Percentiles rank a stretch among this genome's conserved stretches.
Conservation (phyloP, 73 alveolate species). For the Paramecium pentaurelia region DNA sequence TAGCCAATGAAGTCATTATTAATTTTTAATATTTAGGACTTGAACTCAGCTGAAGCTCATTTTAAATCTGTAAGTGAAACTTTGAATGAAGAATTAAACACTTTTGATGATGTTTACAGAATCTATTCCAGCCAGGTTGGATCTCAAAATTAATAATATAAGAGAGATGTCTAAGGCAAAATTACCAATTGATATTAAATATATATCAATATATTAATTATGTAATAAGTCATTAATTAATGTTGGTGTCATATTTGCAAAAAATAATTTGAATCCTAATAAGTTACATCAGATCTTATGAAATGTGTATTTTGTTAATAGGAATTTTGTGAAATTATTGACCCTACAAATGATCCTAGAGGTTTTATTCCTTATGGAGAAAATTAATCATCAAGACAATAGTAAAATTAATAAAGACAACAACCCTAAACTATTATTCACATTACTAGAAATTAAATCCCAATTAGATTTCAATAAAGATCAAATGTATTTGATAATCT, state of each 20-base stretch:
- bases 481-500: constrained; percentile 2
- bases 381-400: background rate
- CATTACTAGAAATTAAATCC: background rate
- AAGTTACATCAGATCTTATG: background rate
- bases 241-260: constrained; percentile 80
- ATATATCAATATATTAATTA: constrained; percentile 8
- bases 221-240: background rate
- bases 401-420: background rate
- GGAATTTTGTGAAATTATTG: constrained; percentile 53
- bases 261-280: constrained; percentile 44
- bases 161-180: constrained; percentile 17
- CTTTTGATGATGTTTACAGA: constrained; percentile 54
- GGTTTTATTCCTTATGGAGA: constrained; percentile 62
- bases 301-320: constrained; percentile 27
- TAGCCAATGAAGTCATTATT: background rate
- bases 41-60: background rate
- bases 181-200: constrained; percentile 3
- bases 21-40: background rate
- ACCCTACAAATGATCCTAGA: constrained; percentile 51
- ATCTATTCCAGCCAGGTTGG: constrained; percentile 22
- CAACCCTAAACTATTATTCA: background rate
- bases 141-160: background rate
- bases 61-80: background rate
- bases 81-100: background rate
- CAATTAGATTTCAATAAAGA: background rate